phyloP scores from a whole-genome alignment of 1,284 basidiomycete genomes.

The Amylostereum chailletii region DNA sequence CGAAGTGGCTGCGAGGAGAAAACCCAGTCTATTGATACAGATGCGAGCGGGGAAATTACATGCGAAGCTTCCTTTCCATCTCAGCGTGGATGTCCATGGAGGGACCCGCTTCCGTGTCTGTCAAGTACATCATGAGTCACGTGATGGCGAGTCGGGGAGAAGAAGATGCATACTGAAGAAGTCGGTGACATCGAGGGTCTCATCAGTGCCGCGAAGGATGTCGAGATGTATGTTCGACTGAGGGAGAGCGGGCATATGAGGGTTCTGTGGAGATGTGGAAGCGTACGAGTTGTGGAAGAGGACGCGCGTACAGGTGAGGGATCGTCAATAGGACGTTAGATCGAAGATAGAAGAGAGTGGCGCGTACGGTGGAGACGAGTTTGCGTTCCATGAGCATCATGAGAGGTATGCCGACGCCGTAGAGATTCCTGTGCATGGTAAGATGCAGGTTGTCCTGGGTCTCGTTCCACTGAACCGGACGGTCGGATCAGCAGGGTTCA shows the following conservation, averaged over 20 bases:
- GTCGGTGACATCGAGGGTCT: conserved; percentile 66
- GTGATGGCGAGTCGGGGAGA: not conserved
- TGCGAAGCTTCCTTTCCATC: conserved; percentile 61
- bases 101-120: conserved; percentile 45
- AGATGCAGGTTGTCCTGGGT: conserved; percentile 87
- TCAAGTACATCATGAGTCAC: not conserved
- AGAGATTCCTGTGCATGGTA: conserved; percentile 77
- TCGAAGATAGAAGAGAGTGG: no score
- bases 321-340: not conserved
- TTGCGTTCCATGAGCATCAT: conserved; percentile 91
- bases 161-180: conserved; percentile 53
- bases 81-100: conserved; percentile 58
- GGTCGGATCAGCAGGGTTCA: no score
- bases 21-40: no score
- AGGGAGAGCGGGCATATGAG: conserved; percentile 53
- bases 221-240: conserved; percentile 82
- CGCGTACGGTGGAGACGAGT: conserved; percentile 66
- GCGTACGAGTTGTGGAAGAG: not conserved
- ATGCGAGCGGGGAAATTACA: conserved; percentile 23
- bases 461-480: conserved; percentile 70
- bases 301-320: not conserved
- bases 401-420: conserved; percentile 85
- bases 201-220: conserved; percentile 86
- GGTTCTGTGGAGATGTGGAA: conserved; percentile 32
- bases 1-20: no score